These are phyloP conservation scores for Sporothrix mexicana DNA, from an alignment of 2,329 filamentous ascomycete genomes.

Conservation along the genomic window DNA sequence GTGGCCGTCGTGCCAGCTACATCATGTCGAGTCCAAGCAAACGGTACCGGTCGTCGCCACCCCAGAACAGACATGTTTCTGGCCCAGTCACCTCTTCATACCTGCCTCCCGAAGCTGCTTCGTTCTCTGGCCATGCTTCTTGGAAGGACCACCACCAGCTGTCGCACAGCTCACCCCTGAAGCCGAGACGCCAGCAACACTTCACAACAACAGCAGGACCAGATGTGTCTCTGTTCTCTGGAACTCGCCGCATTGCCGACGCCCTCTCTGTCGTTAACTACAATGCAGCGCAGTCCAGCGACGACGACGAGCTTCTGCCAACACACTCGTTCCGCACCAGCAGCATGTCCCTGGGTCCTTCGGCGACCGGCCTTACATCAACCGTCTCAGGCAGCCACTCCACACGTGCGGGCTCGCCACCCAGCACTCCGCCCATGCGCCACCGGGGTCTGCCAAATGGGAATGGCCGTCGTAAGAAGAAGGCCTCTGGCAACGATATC, in stretches of 20 bases:
- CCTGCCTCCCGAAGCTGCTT: constrained; percentile 40
- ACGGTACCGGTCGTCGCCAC: constrained; percentile 68
- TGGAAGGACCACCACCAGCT: constrained; percentile 84
- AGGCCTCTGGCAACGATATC: constrained; percentile 42
- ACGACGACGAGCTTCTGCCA: constrained; percentile 83
- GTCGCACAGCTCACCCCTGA: constrained; percentile 85
- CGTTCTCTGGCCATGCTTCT: constrained; percentile 55
- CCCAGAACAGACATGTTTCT: constrained; percentile 70
- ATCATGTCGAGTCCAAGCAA: constrained; percentile 64
- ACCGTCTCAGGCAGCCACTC: constrained; percentile 43
- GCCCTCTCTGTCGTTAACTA: constrained; percentile 64
- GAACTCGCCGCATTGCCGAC: constrained; percentile 70
- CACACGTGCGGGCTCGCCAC: constrained; percentile 73
- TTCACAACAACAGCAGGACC: constrained; percentile 75
- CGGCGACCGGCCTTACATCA: constrained; percentile 18
- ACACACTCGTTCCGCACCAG: constrained; percentile 72
- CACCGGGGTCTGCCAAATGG: constrained; percentile 52
- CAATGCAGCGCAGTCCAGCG: constrained; percentile 69
- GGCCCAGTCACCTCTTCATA: constrained; percentile 66
- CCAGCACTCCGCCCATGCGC: constrained; percentile 77
- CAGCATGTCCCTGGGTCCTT: constrained; percentile 34
- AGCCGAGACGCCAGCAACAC: constrained; percentile 74
- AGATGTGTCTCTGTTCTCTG: constrained; percentile 78
- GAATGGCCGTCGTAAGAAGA: constrained; percentile 56
- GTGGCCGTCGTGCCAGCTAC: constrained; percentile 39